These are phyloP conservation scores for Kentomonas sorsogonicus DNA, from an alignment of 208 protist species.

Conservation along the genomic window DNA sequence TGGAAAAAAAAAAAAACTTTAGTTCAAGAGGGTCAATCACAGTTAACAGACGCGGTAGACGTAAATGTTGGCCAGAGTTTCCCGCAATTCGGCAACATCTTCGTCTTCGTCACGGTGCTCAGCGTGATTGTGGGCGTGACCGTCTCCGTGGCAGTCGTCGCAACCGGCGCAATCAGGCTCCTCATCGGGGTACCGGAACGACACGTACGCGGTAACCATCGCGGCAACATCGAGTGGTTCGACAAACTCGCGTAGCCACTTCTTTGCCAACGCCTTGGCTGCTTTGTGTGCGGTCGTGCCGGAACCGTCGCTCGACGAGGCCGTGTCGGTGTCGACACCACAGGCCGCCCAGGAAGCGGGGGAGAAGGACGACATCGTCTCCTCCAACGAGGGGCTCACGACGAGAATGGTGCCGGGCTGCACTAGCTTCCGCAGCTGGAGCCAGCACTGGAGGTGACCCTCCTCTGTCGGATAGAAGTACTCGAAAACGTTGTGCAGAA, in stretches of 20 bases:
- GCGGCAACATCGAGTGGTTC: slow-evolving; percentile 16
- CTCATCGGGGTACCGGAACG: neutral
- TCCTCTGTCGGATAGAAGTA: slow-evolving; percentile 50
- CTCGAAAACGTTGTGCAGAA: slow-evolving; percentile 89
- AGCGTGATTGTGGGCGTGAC: slow-evolving; percentile 4
- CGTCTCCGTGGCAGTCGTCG: slow-evolving; percentile 6
- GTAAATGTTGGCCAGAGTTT: neutral
- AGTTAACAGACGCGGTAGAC: neutral
- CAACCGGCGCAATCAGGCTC: neutral
- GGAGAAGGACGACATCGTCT: slow-evolving; percentile 27
- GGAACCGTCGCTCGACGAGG: neutral
- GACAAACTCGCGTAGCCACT: slow-evolving; percentile 26
- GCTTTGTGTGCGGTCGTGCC: neutral
- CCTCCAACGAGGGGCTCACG: slow-evolving; percentile 49
- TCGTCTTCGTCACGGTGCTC: slow-evolving; percentile 5
- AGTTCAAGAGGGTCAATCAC: too few relatives aligned
- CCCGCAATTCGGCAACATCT: neutral
- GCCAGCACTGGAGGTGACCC: slow-evolving; percentile 61
- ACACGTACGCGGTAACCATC: slow-evolving; percentile 22
- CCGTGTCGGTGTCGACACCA: neutral
- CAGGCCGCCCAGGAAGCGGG: slow-evolving; percentile 4
- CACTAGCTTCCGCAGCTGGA: slow-evolving; percentile 45
- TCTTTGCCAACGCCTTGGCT: slow-evolving; percentile 2
- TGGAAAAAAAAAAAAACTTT: too few relatives aligned
- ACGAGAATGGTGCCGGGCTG: slow-evolving; percentile 51